Evolutionary conservation across 1,284 basidiomycete species (phyloP), one percentile per base, ranked within the genome.

Genomic region (Earliella scabrosa): DNA sequence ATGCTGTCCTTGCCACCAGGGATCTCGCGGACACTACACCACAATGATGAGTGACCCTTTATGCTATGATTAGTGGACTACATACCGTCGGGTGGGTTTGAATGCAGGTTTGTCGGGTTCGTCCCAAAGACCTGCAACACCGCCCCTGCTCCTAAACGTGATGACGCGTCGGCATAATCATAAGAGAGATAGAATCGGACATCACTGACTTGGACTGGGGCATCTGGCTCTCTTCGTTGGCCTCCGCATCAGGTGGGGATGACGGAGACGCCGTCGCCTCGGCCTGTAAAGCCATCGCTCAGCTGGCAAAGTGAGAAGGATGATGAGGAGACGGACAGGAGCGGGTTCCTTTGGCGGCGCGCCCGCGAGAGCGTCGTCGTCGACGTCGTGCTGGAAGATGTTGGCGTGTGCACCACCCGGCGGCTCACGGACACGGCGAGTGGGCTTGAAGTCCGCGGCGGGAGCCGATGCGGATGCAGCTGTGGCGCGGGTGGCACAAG

Each of bases 1-100:
- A 88, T 82, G 65, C 74, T 82, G 65, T 88, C 86, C 44, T 77
- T 68, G 21, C 87, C 87, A 62, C 87, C 87, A 18, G 87, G 87
- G 50, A 57, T 62, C 29, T 66, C 62, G 8, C 68, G 66, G 4
- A 69, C 69, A 18, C 68, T 69, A 35, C n/a, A n/a, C n/a, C n/a
- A n/a, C n/a, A n/a, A n/a, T n/a, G n/a, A n/a, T n/a, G n/a, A n/a
- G n/a, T n/a, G n/a, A n/a, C n/a, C n/a, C n/a, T n/a, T n/a, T n/a
- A n/a, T n/a, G n/a, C n/a, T n/a, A n/a, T n/a, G n/a, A n/a, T n/a
- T n/a, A n/a, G 23, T 14, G 23, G 9, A 2, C 13, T 20, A 46
- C 73, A 26, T 69, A 85, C 87, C 82, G 79, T 63, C 87, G 82
- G n/a, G 86, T 86, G 2, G 87, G 87, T 60, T 83, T 81, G 68